A percentile compares a stretch with the other conserved stretches of the same genome.
phyloP scores from a whole-genome alignment of 148 eudicot genomes.

The Rhododendron williamsianum region DNA sequence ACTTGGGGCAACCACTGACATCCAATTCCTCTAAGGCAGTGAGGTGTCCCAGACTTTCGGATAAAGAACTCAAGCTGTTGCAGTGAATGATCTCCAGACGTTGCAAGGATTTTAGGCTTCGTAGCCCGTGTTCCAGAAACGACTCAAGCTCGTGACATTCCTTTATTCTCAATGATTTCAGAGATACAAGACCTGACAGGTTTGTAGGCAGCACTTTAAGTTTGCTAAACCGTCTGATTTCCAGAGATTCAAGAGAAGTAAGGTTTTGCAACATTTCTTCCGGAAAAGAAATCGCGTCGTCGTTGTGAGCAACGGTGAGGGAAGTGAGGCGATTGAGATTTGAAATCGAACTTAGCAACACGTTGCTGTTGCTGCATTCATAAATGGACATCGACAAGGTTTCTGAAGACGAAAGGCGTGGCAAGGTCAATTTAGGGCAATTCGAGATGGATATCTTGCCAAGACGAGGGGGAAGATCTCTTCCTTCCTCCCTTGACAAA shows the following conservation, averaged over 20 bases:
- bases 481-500: background rate
- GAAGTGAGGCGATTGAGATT: background rate
- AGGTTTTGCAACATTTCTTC: conserved; percentile 6
- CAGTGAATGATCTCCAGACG: background rate
- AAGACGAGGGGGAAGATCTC: background rate
- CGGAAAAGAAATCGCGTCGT: background rate
- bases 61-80: background rate
- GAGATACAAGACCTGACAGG: background rate
- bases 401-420: background rate
- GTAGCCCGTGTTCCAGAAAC: background rate
- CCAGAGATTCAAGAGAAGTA: too few relatives aligned
- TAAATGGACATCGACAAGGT: rapidly evolving
- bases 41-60: background rate
- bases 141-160: background rate
- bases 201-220: background rate
- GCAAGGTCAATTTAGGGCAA: conserved; percentile 6
- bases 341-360: background rate
- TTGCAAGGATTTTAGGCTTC: background rate
- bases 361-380: background rate
- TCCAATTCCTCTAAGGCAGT: background rate
- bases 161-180: background rate
- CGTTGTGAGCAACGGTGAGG: rapidly evolving
- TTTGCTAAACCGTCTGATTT: too few relatives aligned
- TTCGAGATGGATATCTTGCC: rapidly evolving
- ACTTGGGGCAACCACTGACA: background rate